Conservation (phyloP, 768 basidiomycete genomes). For the Pisolithus microcarpus region DNA sequence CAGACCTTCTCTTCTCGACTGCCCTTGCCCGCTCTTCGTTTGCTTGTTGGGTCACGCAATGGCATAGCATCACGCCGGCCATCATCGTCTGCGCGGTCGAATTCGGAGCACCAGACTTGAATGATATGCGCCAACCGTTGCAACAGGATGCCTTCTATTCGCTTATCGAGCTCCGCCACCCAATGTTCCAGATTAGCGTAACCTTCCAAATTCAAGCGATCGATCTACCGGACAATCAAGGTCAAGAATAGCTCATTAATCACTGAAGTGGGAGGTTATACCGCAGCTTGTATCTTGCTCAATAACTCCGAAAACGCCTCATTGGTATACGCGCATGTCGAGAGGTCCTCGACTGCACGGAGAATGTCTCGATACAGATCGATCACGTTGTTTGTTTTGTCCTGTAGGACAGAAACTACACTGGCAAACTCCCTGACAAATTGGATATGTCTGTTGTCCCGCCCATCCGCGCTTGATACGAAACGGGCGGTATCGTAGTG, state of each 20-base stretch:
- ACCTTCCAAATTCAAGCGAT: constrained; percentile 90
- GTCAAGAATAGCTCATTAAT: not conserved
- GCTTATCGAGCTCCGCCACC: constrained; percentile 75
- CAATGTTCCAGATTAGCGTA: constrained; percentile 92
- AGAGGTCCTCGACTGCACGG: constrained; percentile 78
- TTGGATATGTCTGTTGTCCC: constrained; percentile 83
- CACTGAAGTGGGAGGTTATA: constrained; percentile 29
- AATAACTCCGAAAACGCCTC: constrained; percentile 80
- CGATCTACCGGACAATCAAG: constrained; percentile 48
- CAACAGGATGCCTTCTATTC: constrained; percentile 76
- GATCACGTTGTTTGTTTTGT: constrained; percentile 92
- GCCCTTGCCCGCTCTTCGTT: constrained; percentile 64
- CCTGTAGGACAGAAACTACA: constrained; percentile 87
- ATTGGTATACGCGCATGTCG: constrained; percentile 76
- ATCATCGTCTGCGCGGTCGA: constrained; percentile 71
- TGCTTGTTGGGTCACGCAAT: constrained; percentile 50
- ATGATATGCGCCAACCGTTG: constrained; percentile 72
- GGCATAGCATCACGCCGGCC: constrained; percentile 45
- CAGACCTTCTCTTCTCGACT: constrained; percentile 73
- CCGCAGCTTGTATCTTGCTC: constrained; percentile 75
- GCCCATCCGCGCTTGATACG: constrained; percentile 63
- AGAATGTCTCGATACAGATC: constrained; percentile 84
- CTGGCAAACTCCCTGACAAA: constrained; percentile 95
- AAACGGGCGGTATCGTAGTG: constrained; percentile 83
- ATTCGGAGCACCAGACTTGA: constrained; percentile 83